Conservation (phyloP, 2,329 filamentous ascomycete species). For the Ophiostoma quercus region DNA sequence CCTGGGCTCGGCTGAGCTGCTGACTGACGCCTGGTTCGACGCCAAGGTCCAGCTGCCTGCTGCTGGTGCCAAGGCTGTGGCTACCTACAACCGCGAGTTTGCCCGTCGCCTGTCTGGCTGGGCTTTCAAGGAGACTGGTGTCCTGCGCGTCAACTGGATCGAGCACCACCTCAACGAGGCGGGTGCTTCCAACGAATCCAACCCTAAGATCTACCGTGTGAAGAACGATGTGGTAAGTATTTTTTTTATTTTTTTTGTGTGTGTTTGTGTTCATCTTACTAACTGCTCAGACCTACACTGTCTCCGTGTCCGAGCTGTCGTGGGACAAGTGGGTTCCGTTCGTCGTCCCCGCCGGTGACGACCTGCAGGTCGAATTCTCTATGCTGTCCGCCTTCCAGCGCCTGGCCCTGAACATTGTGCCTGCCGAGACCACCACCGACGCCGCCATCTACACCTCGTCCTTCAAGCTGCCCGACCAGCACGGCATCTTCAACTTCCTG, state of each 20-base stretch:
- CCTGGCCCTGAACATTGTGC: constrained; percentile 57
- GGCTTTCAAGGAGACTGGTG: constrained; percentile 91
- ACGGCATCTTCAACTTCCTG: constrained; percentile 98
- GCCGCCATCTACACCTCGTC: constrained; percentile 66
- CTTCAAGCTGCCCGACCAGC: constrained; percentile 88
- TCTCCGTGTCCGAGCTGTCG: constrained; percentile 81
- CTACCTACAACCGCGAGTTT: constrained; percentile 78
- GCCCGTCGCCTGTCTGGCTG: constrained; percentile 81
- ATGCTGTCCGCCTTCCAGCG: constrained; percentile 99
- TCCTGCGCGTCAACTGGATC: constrained; percentile 76
- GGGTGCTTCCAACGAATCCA: constrained; percentile 54
- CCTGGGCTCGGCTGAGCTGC: constrained; percentile 77
- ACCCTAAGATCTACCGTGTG: constrained; percentile 86
- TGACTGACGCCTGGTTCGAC: constrained; percentile 85
- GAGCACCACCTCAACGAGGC: constrained; percentile 66
- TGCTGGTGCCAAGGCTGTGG: constrained; percentile 44
- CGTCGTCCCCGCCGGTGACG: constrained; percentile 61
- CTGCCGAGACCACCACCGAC: constrained; percentile 52
- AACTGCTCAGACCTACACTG: constrained; percentile 63
- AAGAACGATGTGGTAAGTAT: constrained; percentile 90
- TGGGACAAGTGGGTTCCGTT: constrained; percentile 73
- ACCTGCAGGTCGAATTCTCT: constrained; percentile 89
- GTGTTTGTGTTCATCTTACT: constrained; percentile 10
- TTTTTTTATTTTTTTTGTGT: not conserved
- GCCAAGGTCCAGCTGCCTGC: constrained; percentile 64